These are phyloP conservation scores for Dryadomyces quercivorus DNA, from an alignment of 2,329 filamentous ascomycete genomes.

Conservation along the genomic window DNA sequence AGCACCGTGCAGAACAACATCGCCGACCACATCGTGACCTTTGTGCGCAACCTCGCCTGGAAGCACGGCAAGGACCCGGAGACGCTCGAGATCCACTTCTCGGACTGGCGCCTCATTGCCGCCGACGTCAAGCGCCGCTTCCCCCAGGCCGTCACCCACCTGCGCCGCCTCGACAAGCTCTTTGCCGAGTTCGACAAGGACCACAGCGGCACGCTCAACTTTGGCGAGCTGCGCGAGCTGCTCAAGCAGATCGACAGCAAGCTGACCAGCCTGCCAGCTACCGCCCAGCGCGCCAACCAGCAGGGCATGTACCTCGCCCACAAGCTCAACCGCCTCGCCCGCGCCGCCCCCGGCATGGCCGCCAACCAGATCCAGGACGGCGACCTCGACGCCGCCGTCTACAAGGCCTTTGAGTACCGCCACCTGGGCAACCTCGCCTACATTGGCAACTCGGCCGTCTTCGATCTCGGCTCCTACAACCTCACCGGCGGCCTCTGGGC, in stretches of 20 bases:
- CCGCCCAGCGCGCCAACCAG: conserved; percentile 90
- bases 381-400: conserved; percentile 82
- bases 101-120: conserved; percentile 79
- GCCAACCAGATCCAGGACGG: conserved; percentile 78
- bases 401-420: conserved; percentile 88
- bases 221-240: conserved; percentile 79
- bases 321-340: conserved; percentile 87
- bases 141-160: conserved; percentile 77
- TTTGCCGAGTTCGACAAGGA: conserved; percentile 91
- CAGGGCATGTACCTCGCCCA: conserved; percentile 86
- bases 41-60: conserved; percentile 81
- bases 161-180: conserved; percentile 79
- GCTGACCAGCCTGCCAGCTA: conserved; percentile 86
- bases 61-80: conserved; percentile 85
- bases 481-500: conserved; percentile 77
- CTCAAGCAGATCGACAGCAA: conserved; percentile 89
- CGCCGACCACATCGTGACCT: conserved; percentile 79
- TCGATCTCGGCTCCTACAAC: conserved; percentile 73
- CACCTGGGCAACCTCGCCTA: conserved; percentile 90
- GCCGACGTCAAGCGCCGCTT: conserved; percentile 76
- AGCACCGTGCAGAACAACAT: conserved; percentile 96
- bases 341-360: conserved; percentile 59
- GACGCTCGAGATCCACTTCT: conserved; percentile 73
- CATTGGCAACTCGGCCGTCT: conserved; percentile 90
- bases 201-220: conserved; percentile 84